These are phyloP conservation scores for Wallacemonas rigidus DNA, from an alignment of 208 protist species.

Conservation along the genomic window DNA sequence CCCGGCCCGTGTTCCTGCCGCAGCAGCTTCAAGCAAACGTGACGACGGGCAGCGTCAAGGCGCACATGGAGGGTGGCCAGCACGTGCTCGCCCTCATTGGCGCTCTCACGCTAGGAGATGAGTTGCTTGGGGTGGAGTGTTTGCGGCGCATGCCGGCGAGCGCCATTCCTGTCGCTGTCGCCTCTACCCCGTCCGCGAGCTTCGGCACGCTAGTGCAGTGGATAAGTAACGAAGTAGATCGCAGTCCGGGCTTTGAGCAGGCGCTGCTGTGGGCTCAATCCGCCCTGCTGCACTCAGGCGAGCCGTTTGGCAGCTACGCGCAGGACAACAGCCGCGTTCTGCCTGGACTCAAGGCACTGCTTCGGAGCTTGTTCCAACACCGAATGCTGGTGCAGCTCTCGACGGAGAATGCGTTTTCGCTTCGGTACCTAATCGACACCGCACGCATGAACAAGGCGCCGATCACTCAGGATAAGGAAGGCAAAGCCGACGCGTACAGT, in stretches of 20 bases:
- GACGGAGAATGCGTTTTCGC: constrained; percentile 86
- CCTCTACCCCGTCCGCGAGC: constrained; percentile 62
- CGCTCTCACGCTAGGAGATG: constrained; percentile 79
- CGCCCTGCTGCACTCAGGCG: constrained; percentile 76
- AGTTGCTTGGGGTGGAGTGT: constrained; percentile 74
- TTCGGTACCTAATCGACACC: constrained; percentile 84
- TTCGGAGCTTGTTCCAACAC: constrained; percentile 69
- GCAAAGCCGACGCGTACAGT: constrained; percentile 21
- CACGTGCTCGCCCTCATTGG: constrained; percentile 79
- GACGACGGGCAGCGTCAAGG: constrained; percentile 61
- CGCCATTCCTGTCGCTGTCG: constrained; percentile 82
- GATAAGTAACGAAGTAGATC: constrained; percentile 83
- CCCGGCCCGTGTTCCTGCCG: constrained; percentile 79
- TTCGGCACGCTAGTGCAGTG: constrained; percentile 75
- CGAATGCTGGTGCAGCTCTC: constrained; percentile 63
- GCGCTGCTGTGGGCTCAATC: constrained; percentile 86
- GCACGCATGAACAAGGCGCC: constrained; percentile 60
- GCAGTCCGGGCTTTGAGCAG: constrained; percentile 64
- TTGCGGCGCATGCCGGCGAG: constrained; percentile 73
- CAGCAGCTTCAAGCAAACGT: constrained; percentile 71
- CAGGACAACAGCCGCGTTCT: constrained; percentile 45
- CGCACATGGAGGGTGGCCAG: constrained; percentile 53
- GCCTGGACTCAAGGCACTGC: constrained; percentile 70
- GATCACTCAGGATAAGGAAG: constrained; percentile 26
- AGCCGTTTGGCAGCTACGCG: constrained; percentile 53